Conservation (phyloP, 148 eudicot species). For the Rhododendron molle region DNA sequence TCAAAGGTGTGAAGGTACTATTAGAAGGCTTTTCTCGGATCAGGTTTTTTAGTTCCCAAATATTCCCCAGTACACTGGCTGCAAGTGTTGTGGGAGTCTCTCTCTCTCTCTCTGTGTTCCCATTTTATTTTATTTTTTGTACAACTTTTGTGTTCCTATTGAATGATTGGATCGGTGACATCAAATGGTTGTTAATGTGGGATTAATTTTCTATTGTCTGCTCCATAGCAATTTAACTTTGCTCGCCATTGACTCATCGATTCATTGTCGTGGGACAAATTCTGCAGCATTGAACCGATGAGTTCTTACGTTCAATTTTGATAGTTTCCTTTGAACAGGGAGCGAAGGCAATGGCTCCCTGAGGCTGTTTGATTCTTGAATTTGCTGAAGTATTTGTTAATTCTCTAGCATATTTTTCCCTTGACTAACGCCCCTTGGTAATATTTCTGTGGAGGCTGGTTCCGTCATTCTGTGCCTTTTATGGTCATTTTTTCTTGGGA, state of each 20-base stretch:
- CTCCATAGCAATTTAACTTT: not conserved
- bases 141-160: not conserved
- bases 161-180: not conserved
- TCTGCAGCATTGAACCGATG: not conserved
- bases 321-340: not conserved
- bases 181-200: not conserved
- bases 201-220: not conserved
- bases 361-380: not conserved
- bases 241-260: not conserved
- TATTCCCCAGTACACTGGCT: not conserved
- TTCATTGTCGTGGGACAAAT: too few species aligned
- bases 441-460: too few species aligned
- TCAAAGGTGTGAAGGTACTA: not conserved
- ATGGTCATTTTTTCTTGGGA: too few species aligned
- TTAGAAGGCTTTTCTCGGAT: not conserved
- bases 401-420: not conserved
- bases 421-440: not conserved
- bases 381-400: not conserved
- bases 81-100: not conserved
- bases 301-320: not conserved
- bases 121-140: too few species aligned
- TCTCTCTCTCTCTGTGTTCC: not conserved
- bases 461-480: too few species aligned
- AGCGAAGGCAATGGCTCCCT: not conserved
- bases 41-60: not conserved